A percentile compares a stretch with the other conserved stretches of the same genome.
Conservation (phyloP, 345 rosid genomes). For the Dipteronia dyeriana region DNA sequence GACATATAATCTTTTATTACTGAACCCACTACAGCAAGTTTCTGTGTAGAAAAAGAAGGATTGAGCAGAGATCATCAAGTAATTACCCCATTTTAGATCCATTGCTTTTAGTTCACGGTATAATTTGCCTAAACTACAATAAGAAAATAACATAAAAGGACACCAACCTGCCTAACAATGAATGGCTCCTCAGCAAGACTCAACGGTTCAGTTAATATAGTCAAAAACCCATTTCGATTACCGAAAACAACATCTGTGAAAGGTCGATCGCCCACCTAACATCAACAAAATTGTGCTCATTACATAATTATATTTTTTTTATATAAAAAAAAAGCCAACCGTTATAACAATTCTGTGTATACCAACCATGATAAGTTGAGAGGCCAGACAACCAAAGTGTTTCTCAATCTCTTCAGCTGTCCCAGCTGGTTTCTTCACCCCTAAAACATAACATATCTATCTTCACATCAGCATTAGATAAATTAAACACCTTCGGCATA, state of each 20-base stretch:
- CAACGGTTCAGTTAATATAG: conserved; percentile 76
- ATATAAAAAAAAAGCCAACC: neutral
- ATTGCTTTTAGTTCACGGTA: neutral
- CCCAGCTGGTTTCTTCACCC: conserved; percentile 93
- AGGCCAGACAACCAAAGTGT: conserved; percentile 86
- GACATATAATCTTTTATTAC: neutral
- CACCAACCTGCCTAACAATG: conserved; percentile 88
- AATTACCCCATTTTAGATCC: neutral
- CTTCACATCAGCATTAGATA: conserved; percentile 13
- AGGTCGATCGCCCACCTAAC: conserved; percentile 95
- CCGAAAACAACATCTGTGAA: conserved; percentile 91
- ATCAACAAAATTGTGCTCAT: conserved; percentile 19
- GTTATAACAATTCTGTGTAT: conserved; percentile 19
- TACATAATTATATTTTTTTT: conserved; percentile 10
- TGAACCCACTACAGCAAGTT: neutral
- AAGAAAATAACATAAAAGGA: neutral
- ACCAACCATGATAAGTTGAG: conserved; percentile 80
- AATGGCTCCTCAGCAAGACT: conserved; percentile 83
- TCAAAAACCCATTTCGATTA: conserved; percentile 80
- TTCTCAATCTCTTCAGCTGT: conserved; percentile 90
- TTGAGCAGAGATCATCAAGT: neutral
- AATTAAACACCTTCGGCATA: neutral
- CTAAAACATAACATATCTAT: conserved; percentile 33
- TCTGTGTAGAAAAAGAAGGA: neutral
- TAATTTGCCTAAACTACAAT: neutral